phyloP scores from a whole-genome alignment of 2,329 filamentous ascomycete genomes.

The Exutisphaerella laricina region DNA sequence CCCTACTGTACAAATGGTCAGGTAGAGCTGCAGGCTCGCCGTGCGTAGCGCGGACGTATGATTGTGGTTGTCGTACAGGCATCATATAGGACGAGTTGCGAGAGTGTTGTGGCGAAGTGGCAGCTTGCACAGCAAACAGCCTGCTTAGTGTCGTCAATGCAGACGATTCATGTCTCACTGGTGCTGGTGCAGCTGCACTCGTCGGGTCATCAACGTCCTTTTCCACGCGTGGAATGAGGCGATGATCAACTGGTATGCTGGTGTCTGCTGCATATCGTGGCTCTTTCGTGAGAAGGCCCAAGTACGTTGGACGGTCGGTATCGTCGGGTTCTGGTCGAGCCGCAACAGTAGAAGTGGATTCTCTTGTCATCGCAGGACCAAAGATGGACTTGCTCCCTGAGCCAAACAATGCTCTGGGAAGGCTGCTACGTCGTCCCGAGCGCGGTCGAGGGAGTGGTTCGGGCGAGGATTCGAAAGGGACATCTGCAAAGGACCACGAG shows the following conservation, averaged over 20 bases:
- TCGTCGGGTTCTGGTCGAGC: constrained; percentile 6
- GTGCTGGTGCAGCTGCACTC: constrained; percentile 33
- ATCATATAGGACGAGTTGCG: constrained; percentile 40
- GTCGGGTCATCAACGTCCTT: constrained; percentile 48
- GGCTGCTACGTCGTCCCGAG: constrained; percentile 18
- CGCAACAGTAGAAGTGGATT: constrained; percentile 5
- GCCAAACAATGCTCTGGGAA: constrained; percentile 19
- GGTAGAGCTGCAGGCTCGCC: constrained; percentile 35
- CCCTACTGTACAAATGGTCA: constrained; percentile 49
- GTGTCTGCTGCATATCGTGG: constrained; percentile 14
- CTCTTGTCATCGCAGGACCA: constrained; percentile 11
- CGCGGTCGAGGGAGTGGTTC: constrained; percentile 9
- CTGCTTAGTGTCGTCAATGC: constrained; percentile 42
- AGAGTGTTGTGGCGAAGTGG: constrained; percentile 34
- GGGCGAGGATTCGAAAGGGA: neutral
- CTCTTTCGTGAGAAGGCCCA: constrained; percentile 11
- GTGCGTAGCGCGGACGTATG: constrained; percentile 19
- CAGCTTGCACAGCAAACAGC: constrained; percentile 40
- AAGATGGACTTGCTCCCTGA: constrained; percentile 19
- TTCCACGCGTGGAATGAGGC: constrained; percentile 38
- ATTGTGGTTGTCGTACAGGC: constrained; percentile 15
- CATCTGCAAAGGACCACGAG: constrained; percentile 17
- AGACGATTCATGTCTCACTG: constrained; percentile 33
- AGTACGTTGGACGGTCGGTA: neutral
- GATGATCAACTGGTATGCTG: constrained; percentile 7